Percentiles rank a stretch among this genome's conserved stretches.
These are phyloP conservation scores for Alternaria conjuncta DNA, from an alignment of 2,329 filamentous ascomycete genomes.

Conservation along the genomic window DNA sequence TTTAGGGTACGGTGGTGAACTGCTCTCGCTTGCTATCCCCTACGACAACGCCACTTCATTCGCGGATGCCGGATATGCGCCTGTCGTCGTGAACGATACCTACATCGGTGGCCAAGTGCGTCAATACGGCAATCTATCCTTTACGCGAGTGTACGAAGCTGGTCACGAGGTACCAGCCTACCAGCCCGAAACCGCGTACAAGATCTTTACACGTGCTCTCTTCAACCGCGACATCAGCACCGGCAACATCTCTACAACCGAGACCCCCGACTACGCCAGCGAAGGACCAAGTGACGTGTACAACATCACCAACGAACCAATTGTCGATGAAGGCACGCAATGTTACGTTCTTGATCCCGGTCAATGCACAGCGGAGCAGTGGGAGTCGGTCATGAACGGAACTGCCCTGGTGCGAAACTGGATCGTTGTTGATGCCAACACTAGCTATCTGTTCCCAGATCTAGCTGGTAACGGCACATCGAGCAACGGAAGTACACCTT, in stretches of 20 bases:
- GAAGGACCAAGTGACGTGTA: conserved; percentile 49
- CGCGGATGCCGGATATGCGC: conserved; percentile 71
- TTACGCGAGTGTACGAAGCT: conserved; percentile 59
- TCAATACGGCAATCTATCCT: conserved; percentile 73
- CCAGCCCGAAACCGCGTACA: conserved; percentile 58
- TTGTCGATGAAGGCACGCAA: conserved; percentile 47
- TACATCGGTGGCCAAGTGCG: conserved; percentile 76
- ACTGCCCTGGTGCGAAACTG: conserved; percentile 41
- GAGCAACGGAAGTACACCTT: conserved; percentile 10
- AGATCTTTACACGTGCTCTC: conserved; percentile 61
- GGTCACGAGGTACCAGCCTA: conserved; percentile 60
- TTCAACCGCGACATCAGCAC: conserved; percentile 61
- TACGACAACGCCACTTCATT: conserved; percentile 63
- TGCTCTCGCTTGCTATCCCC: conserved; percentile 66
- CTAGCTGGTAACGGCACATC: conserved; percentile 22
- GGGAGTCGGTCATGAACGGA: conserved; percentile 40
- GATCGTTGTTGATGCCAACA: conserved; percentile 45
- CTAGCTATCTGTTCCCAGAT: conserved; percentile 39
- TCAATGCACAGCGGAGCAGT: conserved; percentile 41
- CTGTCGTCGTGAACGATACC: conserved; percentile 70
- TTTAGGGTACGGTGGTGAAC: conserved; percentile 71
- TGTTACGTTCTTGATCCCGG: conserved; percentile 42
- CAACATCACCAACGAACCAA: conserved; percentile 55
- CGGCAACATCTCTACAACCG: conserved; percentile 53
- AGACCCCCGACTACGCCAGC: conserved; percentile 48